A percentile compares a stretch with the other conserved stretches of the same genome.
Conservation (phyloP, 805 yeast genomes). For the Zygosaccharomyces bailii region DNA sequence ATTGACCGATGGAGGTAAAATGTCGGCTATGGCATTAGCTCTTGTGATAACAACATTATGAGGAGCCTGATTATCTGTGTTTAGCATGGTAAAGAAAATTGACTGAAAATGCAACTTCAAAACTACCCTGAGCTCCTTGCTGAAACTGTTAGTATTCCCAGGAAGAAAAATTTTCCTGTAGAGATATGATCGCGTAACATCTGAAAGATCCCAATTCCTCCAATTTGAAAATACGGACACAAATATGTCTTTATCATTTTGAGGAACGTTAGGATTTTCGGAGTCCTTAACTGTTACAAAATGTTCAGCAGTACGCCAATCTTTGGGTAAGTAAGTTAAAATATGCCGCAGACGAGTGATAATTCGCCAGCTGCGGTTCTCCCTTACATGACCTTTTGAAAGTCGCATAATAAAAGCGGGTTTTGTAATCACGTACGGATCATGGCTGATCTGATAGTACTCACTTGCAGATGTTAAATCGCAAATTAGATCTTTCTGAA, state of each 20-base stretch:
- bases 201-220: constrained; percentile 89
- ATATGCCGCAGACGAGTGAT: constrained; percentile 77
- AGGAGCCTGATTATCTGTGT: constrained; percentile 24
- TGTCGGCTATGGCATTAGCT: constrained; percentile 20
- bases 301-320: constrained; percentile 40
- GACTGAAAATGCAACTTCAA: constrained; percentile 22
- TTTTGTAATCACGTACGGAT: constrained; percentile 84
- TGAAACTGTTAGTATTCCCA: constrained; percentile 12
- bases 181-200: constrained; percentile 53
- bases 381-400: constrained; percentile 68
- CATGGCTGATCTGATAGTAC: constrained; percentile 59
- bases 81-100: constrained; percentile 27
- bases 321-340: constrained; percentile 50
- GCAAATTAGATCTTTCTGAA: constrained; percentile 40
- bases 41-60: constrained; percentile 27
- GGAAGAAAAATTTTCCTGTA: constrained; percentile 49
- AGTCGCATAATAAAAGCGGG: constrained; percentile 81
- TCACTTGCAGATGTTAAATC: constrained; percentile 48
- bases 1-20: constrained; percentile 16
- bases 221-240: constrained; percentile 63
- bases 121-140: constrained; percentile 14
- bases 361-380: constrained; percentile 84
- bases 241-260: constrained; percentile 50
- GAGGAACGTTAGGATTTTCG: constrained; percentile 20
- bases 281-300: constrained; percentile 18